These are phyloP conservation scores for Erodium trifolium DNA, from an alignment of 441 rosid genomes.

Conservation along the genomic window DNA sequence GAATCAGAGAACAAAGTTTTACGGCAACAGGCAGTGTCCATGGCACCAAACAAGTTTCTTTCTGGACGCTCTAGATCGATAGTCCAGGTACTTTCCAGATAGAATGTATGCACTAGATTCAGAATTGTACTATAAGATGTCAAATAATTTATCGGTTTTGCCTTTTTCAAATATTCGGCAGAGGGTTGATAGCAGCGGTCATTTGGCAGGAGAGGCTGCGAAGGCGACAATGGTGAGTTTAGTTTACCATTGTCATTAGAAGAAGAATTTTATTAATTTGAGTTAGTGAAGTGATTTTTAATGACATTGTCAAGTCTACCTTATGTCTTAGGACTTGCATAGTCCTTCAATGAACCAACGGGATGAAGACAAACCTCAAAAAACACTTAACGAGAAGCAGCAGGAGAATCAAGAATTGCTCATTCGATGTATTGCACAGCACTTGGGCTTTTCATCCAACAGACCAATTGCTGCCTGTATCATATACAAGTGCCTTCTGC, in stretches of 20 bases:
- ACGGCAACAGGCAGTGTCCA: constrained; percentile 89
- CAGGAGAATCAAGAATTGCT: constrained; percentile 97
- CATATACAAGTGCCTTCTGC: constrained; percentile 90
- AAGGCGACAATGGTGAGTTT: constrained; percentile 52
- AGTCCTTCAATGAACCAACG: constrained; percentile 67
- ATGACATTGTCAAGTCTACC: constrained; percentile 13
- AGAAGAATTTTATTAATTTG: neutral
- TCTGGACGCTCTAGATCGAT: constrained; percentile 95
- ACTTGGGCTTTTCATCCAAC: constrained; percentile 70
- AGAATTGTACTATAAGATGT: neutral
- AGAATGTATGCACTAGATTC: neutral
- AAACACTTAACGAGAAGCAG: constrained; percentile 89
- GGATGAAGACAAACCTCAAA: constrained; percentile 83
- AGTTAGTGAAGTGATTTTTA: constrained; percentile 7
- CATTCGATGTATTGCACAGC: constrained; percentile 87
- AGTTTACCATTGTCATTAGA: neutral
- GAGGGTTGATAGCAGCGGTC: constrained; percentile 75
- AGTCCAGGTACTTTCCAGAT: constrained; percentile 53
- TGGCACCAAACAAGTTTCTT: constrained; percentile 95
- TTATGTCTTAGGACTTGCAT: constrained; percentile 53
- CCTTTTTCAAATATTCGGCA: constrained; percentile 30
- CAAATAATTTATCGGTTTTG: constrained; percentile 15
- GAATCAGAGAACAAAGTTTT: constrained; percentile 95
- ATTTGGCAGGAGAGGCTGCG: constrained; percentile 43
- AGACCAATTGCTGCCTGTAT: constrained; percentile 91